Percentiles rank a stretch among this genome's conserved stretches.
phyloP scores from a whole-genome alignment of 1,139 yeast genomes.

The Pichia sp. region DNA sequence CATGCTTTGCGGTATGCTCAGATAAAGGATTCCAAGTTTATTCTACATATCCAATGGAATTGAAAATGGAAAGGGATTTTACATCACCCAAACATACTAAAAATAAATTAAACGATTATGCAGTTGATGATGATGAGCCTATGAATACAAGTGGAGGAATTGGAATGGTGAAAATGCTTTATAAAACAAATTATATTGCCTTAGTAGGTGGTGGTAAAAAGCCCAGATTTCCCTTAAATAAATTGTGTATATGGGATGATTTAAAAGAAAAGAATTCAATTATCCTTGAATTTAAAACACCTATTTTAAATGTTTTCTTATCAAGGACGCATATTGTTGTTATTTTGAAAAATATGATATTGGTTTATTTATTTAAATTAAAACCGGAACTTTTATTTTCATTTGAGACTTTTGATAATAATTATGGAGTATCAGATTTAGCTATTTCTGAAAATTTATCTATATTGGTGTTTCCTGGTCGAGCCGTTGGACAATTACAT shows the following conservation, averaged over 20 bases:
- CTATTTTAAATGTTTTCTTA: constrained; percentile 65
- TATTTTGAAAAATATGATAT: constrained; percentile 58
- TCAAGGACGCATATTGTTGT: constrained; percentile 73
- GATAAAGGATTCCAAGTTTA: constrained; percentile 82
- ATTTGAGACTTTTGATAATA: constrained; percentile 68
- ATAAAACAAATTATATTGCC: constrained; percentile 84
- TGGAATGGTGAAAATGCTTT: constrained; percentile 74
- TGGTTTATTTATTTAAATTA: constrained; percentile 72
- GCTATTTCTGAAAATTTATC: constrained; percentile 29
- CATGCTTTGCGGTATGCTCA: constrained; percentile 81
- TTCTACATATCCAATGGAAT: constrained; percentile 79
- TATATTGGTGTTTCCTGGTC: constrained; percentile 67
- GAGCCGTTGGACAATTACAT: constrained; percentile 70
- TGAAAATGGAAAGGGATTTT: constrained; percentile 64
- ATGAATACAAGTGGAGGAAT: constrained; percentile 43
- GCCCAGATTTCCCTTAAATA: constrained; percentile 73
- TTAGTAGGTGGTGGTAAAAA: constrained; percentile 81
- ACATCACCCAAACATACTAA: background rate
- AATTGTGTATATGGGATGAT: constrained; percentile 87
- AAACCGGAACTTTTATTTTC: constrained; percentile 67
- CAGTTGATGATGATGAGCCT: background rate
- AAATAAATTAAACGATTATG: too few species aligned
- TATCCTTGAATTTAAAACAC: constrained; percentile 65
- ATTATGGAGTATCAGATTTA: constrained; percentile 62
- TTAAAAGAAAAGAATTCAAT: constrained; percentile 70